phyloP scores from a whole-genome alignment of 176 grass and related monocot genomes.

The Microstegium vimineum region DNA sequence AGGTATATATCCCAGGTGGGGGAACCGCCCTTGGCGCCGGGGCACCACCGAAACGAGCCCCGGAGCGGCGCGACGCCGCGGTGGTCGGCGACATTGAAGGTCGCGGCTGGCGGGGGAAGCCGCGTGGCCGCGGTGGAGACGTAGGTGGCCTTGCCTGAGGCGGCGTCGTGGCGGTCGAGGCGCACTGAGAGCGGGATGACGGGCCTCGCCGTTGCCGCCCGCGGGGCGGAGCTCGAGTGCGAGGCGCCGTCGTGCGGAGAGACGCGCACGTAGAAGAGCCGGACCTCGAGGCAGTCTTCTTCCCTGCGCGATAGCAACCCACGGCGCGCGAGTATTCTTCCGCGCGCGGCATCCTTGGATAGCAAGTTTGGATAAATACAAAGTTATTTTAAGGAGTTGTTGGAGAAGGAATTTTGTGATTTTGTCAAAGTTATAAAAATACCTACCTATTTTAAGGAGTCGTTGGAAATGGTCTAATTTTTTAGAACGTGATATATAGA shows the following conservation, averaged over 20 bases:
- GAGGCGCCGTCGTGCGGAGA: conserved; percentile 35
- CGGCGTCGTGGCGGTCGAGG: conserved; percentile 57
- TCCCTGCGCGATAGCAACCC: too few species aligned
- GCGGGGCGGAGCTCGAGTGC: conserved; percentile 50
- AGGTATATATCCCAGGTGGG: conserved; percentile 63
- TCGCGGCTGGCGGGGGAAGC: conserved; percentile 41
- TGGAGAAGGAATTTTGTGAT: too few species aligned
- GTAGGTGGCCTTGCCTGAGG: conserved; percentile 65
- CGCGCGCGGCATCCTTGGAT: too few species aligned
- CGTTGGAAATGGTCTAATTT: too few species aligned
- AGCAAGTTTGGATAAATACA: too few species aligned
- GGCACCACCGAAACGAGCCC: conserved; percentile 41
- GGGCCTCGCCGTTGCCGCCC: background rate
- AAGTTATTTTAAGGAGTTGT: too few species aligned
- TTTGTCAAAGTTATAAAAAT: too few species aligned
- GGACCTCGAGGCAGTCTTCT: conserved; percentile 63
- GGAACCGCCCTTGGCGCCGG: conserved; percentile 22
- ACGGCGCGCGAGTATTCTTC: too few species aligned
- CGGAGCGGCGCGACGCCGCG: conserved; percentile 52
- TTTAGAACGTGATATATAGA: too few species aligned
- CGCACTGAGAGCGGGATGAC: conserved; percentile 44
- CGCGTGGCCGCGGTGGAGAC: conserved; percentile 51
- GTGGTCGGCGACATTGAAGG: conserved; percentile 80
- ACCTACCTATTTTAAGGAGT: too few species aligned
- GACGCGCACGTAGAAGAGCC: conserved; percentile 87